Base-by-base conservation (phyloP, 2,329 filamentous ascomycete species). In the Pseudogymnoascus sp. region DNA sequence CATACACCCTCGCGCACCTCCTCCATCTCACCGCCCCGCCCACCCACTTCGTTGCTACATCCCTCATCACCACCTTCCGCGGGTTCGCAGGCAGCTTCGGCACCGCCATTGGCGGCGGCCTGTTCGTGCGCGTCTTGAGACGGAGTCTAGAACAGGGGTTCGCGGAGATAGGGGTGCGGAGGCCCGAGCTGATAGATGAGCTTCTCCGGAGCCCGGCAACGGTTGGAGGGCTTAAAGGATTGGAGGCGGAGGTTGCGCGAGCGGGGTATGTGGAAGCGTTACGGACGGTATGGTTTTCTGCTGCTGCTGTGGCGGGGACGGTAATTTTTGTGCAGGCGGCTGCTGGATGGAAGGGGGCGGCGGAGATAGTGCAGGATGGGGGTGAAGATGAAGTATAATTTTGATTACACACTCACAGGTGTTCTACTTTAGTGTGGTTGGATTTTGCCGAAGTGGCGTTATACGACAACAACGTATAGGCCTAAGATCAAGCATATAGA, bases 41-140 rank as follows among this genome's bases (percentile, higher is more conserved):
- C 6, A 84, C 85, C 0, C 89, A 92, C 69, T 91, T 89, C 69
- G 84, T 94, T 59, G 84, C 88, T 2, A 91, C 88, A 0, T 88
- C 89, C 11, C 78, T 96, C 43, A 75, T 93, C 3, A 84, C 87
- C 29, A 95, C 90, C 0, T 93, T 93, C 74, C 82, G 91, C 3
- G 89, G 89, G 4, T 92, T 94, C 66, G 89, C 89, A 0, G 90
- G 90, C 12, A 89, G 85, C 60, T 94, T 95, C 68, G 90, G 91
- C 2, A 88, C 87, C 1, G 85, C 90, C 0, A 88, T 93, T 58
- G 89, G 90, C 2, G 90, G 91, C 2, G 91, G 91, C 59, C 43
- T 71, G 2, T 73, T 73, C 38, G 37, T 71, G 2, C 67, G 71
- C 0, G 64, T 68, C 1, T 33, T 73, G 3, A 68, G 69, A 43